These are phyloP conservation scores for Meira miltonrushii DNA, from an alignment of 1,284 basidiomycete genomes.

Conservation along the genomic window DNA sequence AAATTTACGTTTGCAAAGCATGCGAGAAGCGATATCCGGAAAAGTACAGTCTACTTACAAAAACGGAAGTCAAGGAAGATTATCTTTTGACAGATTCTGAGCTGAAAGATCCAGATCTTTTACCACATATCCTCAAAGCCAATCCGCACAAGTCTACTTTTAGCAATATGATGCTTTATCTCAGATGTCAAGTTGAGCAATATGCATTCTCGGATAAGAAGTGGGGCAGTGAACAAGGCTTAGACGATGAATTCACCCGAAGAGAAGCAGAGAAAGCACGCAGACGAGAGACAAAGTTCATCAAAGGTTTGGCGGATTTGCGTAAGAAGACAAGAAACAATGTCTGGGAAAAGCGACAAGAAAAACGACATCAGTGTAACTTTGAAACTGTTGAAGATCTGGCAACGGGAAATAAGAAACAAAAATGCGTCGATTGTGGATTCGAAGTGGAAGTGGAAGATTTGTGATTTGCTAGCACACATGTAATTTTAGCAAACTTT, in stretches of 20 bases:
- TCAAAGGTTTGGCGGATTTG: conserved; percentile 36
- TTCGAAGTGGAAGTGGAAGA: conserved; percentile 36
- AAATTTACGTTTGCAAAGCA: conserved; percentile 73
- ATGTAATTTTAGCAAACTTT: background rate
- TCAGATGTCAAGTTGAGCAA: conserved; percentile 86
- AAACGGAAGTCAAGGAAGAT: conserved; percentile 92
- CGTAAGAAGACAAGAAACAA: conserved; percentile 44
- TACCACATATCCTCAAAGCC: conserved; percentile 89
- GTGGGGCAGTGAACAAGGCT: conserved; percentile 86
- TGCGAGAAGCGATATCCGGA: conserved; percentile 72
- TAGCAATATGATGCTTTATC: conserved; percentile 98
- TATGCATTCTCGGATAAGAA: conserved; percentile 83
- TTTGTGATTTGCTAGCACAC: conserved; percentile 16
- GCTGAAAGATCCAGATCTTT: conserved; percentile 79
- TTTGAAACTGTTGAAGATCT: conserved; percentile 22
- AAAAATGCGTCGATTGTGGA: conserved; percentile 35
- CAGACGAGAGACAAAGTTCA: conserved; percentile 78
- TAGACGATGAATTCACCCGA: conserved; percentile 81
- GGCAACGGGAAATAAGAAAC: conserved; percentile 22
- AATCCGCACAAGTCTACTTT: conserved; percentile 97
- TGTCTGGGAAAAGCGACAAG: conserved; percentile 40
- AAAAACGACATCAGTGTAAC: conserved; percentile 41
- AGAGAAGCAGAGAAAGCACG: conserved; percentile 77
- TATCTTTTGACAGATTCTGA: conserved; percentile 62
- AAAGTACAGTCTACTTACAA: conserved; percentile 88